phyloP scores from a whole-genome alignment of 768 basidiomycete genomes.

The Suillus alpinus region DNA sequence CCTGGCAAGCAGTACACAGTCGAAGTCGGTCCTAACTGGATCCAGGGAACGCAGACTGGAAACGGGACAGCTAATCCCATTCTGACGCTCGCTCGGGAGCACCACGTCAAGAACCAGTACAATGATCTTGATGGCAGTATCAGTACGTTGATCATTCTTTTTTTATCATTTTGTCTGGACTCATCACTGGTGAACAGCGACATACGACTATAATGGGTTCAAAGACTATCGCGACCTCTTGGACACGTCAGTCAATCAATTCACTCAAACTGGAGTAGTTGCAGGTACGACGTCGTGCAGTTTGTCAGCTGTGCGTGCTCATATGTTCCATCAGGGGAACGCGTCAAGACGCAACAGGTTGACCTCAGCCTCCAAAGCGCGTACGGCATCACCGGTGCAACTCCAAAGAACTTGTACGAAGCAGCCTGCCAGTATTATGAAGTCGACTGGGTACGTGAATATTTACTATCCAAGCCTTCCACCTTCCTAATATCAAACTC shows the following conservation, averaged over 20 bases:
- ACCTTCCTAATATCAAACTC: slow-evolving; percentile 5
- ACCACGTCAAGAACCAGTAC: slow-evolving; percentile 43
- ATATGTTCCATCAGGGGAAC: slow-evolving; percentile 32
- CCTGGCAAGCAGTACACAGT: slow-evolving; percentile 38
- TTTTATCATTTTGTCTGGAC: neutral
- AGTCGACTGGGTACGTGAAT: slow-evolving; percentile 36
- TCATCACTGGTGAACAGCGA: slow-evolving; percentile 35
- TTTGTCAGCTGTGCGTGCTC: neutral
- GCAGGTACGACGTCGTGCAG: slow-evolving; percentile 36
- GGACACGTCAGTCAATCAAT: slow-evolving; percentile 38
- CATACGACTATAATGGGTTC: slow-evolving; percentile 50
- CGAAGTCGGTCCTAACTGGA: slow-evolving; percentile 63
- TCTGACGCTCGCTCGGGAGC: slow-evolving; percentile 52
- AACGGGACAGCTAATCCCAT: slow-evolving; percentile 59
- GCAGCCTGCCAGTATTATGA: slow-evolving; percentile 57
- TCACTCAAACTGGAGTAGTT: slow-evolving; percentile 36
- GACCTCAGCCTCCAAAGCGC: slow-evolving; percentile 54
- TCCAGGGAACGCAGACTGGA: slow-evolving; percentile 50
- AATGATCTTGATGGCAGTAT: slow-evolving; percentile 45
- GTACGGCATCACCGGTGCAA: slow-evolving; percentile 49
- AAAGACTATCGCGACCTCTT: slow-evolving; percentile 49
- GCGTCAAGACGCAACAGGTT: slow-evolving; percentile 45
- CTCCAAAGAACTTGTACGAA: slow-evolving; percentile 43
- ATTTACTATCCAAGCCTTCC: neutral
- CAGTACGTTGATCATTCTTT: slow-evolving; percentile 34